Evolutionary conservation across 805 yeast species (phyloP).

Genomic region (Candida endomychidarum): DNA sequence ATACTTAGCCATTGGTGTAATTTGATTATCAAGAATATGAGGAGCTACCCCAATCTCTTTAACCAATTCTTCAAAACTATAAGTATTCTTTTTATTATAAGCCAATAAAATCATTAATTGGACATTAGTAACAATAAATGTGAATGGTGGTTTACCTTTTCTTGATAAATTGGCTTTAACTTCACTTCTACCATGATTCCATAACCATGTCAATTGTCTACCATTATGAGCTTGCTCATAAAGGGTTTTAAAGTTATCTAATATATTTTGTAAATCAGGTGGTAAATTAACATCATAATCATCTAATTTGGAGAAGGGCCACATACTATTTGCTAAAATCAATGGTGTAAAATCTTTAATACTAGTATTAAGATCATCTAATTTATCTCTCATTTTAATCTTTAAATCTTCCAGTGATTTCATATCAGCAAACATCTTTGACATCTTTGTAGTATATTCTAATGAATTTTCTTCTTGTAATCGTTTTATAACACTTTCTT

Average conservation of each 20-base stretch:
- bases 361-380: constrained; percentile 24
- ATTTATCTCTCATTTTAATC: constrained; percentile 49
- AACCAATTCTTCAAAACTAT: constrained; percentile 58
- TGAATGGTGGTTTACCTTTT: constrained; percentile 77
- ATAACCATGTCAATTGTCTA: constrained; percentile 89
- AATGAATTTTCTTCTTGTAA: constrained; percentile 86
- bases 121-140: constrained; percentile 76
- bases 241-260: constrained; percentile 63
- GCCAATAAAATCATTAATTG: constrained; percentile 86
- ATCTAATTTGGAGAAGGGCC: constrained; percentile 64
- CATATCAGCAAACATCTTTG: constrained; percentile 95
- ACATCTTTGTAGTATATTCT: constrained; percentile 91
- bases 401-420: constrained; percentile 78
- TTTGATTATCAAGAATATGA: constrained; percentile 69
- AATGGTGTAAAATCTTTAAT: constrained; percentile 62
- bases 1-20: constrained; percentile 76
- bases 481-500: constrained; percentile 79
- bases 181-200: constrained; percentile 94
- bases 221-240: constrained; percentile 81
- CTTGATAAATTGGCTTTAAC: constrained; percentile 80
- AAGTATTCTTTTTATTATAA: constrained; percentile 68
- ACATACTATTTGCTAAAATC: constrained; percentile 83
- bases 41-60: constrained; percentile 67
- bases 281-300: constrained; percentile 59
- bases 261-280: constrained; percentile 58